Evolutionary conservation across 306 rosid genomes (phyloP), one percentile per base, ranked within the genome.

Genomic region (Calophaca sinica): DNA sequence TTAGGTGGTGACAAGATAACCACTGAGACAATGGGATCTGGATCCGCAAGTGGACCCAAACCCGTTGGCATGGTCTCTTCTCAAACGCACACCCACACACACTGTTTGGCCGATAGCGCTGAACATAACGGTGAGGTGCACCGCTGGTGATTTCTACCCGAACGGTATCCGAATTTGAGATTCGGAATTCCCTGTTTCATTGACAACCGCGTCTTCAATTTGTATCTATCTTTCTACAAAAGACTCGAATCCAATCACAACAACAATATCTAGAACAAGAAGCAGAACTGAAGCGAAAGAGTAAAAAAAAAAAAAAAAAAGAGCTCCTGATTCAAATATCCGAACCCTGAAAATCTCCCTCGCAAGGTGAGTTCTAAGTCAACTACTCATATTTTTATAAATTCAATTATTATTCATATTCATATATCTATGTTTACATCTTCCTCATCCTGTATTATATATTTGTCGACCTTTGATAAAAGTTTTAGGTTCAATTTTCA

Each of bases 171-270:
- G 26, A 32, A 61, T n/a, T 41, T 71, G 49, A 44, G 69, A 68
- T 53, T 78, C 80, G 8, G 0, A n/a, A 29, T 63, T 72, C 68
- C 79, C 84, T 79, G 84, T 83, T 83, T 58, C 87, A 83, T 80
- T 73, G 38, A 49, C 1, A 4, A 20, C 5, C n/a, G 0, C n/a
- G 14, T 36, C 12, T 9, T 5, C 7, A 5, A 33, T 57, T 10
- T 4, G 12, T 48, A 48, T 49, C 7, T 49, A 49, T 12, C 54
- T n/a, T 12, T 13, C 54, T 4, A 12, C 20, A 49, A 49, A 49
- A 42, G 3, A 12, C 20, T 49, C 10, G 2, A 52, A 52, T 52
- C 59, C 59, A 61, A 35, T 36, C 26, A 35, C 20, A 61, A 61
- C 42, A 4, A 31, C 29, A 35, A 35, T 1, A 61, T 33, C 29